These are phyloP conservation scores for Physocladia obscura DNA, from an alignment of 192 early-diverging fungal genomes.

Conservation along the genomic window DNA sequence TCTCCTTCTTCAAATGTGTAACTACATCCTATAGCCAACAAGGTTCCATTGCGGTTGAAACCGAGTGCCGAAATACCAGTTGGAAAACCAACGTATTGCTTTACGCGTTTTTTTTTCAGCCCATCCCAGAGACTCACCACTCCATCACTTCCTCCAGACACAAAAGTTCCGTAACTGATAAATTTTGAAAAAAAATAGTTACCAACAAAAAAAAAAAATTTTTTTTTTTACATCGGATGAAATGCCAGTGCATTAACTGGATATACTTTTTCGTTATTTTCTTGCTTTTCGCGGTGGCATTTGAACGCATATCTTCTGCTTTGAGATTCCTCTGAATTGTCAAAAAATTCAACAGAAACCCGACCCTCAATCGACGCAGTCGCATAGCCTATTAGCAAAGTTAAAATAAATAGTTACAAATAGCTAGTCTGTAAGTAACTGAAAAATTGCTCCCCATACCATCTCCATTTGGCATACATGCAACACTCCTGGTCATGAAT, in stretches of 20 bases:
- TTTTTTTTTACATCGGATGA: constrained; percentile 12
- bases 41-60: constrained; percentile 76
- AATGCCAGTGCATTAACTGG: constrained; percentile 20
- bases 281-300: constrained; percentile 76
- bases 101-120: constrained; percentile 82
- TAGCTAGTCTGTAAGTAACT: no score
- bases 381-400: constrained; percentile 85
- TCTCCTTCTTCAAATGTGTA: constrained; percentile 97
- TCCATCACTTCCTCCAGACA: constrained; percentile 92
- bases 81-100: constrained; percentile 76
- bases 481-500: constrained; percentile 82
- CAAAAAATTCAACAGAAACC: constrained; percentile 85
- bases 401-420: no score
- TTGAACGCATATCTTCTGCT: constrained; percentile 93
- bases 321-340: constrained; percentile 60
- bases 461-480: constrained; percentile 82
- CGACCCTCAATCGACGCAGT: constrained; percentile 91
- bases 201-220: neutral
- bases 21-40: constrained; percentile 82
- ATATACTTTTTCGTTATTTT: constrained; percentile 50
- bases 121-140: constrained; percentile 92
- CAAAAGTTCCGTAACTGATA: constrained; percentile 78
- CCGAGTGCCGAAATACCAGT: constrained; percentile 77
- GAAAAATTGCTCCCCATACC: constrained; percentile 48
- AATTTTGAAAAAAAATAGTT: neutral